Evolutionary conservation across 164 flowering plant species (phyloP).

Genomic region (Dillenia suffruticosa): DNA sequence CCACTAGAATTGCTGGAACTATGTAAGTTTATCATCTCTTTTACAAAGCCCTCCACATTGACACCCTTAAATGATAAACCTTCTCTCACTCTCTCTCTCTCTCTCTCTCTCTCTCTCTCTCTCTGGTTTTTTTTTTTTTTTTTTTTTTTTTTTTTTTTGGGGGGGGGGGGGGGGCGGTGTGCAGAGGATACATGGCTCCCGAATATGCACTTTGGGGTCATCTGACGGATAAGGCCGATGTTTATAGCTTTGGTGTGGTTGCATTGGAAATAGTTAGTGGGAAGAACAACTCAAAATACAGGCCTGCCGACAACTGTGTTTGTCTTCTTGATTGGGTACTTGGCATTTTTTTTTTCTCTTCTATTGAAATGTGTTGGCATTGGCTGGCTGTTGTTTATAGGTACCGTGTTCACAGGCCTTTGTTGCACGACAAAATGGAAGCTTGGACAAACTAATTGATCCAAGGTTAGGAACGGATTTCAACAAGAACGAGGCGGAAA

Average conservation of each 20-base stretch:
- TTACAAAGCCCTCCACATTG: too few species aligned
- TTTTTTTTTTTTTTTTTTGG: too few species aligned
- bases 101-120: too few species aligned
- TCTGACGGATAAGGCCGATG: constrained; percentile 10
- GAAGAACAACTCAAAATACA: neutral
- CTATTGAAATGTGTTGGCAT: neutral
- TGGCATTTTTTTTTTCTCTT: neutral
- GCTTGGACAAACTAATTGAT: neutral
- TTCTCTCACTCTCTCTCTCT: too few species aligned
- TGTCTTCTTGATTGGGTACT: constrained; percentile 2
- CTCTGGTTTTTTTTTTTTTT: too few species aligned
- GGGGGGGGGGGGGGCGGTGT: too few species aligned
- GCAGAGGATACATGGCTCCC: constrained; percentile 10
- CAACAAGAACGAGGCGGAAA: neutral
- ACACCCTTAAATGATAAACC: too few species aligned
- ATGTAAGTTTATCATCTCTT: constrained; percentile 26
- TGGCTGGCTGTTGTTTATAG: neutral
- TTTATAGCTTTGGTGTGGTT: constrained; percentile 8
- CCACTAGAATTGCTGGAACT: constrained; percentile 67
- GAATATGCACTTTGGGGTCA: constrained; percentile 5
- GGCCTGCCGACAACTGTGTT: neutral
- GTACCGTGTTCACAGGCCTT: neutral
- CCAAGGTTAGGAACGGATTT: neutral
- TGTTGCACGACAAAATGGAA: neutral
- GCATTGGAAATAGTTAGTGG: constrained; percentile 3